Base-by-base conservation (phyloP, 148 eudicot genomes). In the Chenopodium album region DNA sequence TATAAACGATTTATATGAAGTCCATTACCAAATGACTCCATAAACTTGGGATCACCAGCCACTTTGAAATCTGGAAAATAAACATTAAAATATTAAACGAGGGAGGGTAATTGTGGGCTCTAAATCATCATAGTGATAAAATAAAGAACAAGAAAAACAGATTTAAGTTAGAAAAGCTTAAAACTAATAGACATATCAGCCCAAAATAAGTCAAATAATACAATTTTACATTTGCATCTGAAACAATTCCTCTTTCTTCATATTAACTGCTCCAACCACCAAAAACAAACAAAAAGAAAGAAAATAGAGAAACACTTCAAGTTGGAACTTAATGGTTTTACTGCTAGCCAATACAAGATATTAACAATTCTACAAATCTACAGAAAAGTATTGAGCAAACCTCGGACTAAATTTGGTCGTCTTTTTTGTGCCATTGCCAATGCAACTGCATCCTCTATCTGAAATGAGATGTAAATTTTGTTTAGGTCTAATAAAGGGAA, bases 361-460 rank as follows among this genome's bases (percentile, higher is more conserved):
- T 28, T 67, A n/a, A 17, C 4, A 34, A 64, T 10, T 5, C 3
- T 26, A 41, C 19, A 71, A 62, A 46, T 44, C 19, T 54, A 2
- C 5, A 75, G 65, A 22, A 31, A 72, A 56, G 34, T 56, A 76
- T 79, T 71, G 37, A 75, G 63, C 85, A 85, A 78, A 94, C 98
- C 97, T 82, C 84, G 87, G 75, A 92, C 87, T 80, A 94, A 84
- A 83, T 85, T 92, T 50, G 94, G 88, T 47, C 95, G 97, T 81
- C 95, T 85, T 44, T 81, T 84, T 79, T 91, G 95, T 23, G 94
- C 91, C 90, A 94, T 82, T 76, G 97, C 89, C 64, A 97, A 88
- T 65, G 92, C 88, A 63, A 92, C 91, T 85, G 99, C 99, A 90
- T 94, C 98, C 89, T 97, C 99, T 83, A 97, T 92, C 99, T 97